Evolutionary conservation across 83 land plant genomes (phyloP).

Genomic region (Picea abies): DNA sequence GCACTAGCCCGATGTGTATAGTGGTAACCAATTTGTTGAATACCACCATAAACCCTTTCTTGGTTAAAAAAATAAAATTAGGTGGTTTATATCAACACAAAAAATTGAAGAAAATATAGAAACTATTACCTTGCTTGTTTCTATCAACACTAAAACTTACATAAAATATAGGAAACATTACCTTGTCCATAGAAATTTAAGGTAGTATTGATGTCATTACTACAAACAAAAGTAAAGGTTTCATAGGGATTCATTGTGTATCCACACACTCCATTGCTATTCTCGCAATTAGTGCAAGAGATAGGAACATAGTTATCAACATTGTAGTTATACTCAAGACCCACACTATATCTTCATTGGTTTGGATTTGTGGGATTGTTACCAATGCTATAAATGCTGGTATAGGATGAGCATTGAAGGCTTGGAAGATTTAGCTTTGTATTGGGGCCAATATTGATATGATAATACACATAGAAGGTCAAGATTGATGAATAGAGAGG

Average conservation of each 20-base stretch:
- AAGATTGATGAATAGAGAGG: constrained; percentile 31
- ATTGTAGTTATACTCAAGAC: constrained; percentile 27
- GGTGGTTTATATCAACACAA: too few relatives aligned
- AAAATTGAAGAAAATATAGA: neutral
- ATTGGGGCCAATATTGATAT: constrained; percentile 41
- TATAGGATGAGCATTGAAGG: constrained; percentile 31
- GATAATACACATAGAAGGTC: constrained; percentile 45
- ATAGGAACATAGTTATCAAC: neutral
- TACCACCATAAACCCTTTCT: too few relatives aligned
- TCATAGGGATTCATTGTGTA: neutral
- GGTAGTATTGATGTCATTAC: constrained; percentile 8
- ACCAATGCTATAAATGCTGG: constrained; percentile 29
- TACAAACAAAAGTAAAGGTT: constrained; percentile 9
- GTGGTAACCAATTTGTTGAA: too few relatives aligned
- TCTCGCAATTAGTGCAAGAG: constrained; percentile 3
- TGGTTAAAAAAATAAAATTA: too few relatives aligned
- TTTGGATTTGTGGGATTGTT: constrained; percentile 25
- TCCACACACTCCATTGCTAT: constrained; percentile 11
- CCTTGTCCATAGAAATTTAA: constrained; percentile 7
- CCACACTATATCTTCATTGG: constrained; percentile 43
- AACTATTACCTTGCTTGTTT: neutral
- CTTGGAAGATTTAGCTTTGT: constrained; percentile 37
- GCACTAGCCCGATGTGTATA: too few relatives aligned
- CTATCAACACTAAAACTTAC: neutral
- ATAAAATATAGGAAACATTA: neutral